Conservation (phyloP, 2,329 filamentous ascomycete species). For the Apiospora rasikravindrae region DNA sequence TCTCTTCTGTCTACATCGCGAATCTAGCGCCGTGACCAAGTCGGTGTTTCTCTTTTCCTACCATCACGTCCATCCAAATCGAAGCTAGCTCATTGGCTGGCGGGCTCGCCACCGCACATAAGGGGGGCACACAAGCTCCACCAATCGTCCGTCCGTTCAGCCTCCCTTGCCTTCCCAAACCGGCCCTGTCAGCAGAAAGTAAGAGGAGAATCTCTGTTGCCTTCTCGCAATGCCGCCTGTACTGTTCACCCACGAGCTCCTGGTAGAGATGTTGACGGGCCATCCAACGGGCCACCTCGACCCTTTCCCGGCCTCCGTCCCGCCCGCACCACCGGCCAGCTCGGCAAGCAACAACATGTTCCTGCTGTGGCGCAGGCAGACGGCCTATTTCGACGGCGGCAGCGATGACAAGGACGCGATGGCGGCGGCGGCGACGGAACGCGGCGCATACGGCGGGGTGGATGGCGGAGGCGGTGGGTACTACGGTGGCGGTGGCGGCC, state of each 20-base stretch:
- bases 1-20: background rate
- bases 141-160: background rate
- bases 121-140: background rate
- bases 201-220: background rate
- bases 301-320: background rate
- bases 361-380: background rate
- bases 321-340: background rate
- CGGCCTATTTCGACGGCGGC: background rate
- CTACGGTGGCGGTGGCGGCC: background rate
- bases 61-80: background rate
- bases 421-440: background rate
- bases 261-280: constrained; percentile 5
- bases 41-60: background rate
- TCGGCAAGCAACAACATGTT: background rate
- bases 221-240: background rate
- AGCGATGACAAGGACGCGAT: background rate
- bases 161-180: background rate
- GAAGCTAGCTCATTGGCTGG: background rate
- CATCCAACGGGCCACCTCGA: background rate
- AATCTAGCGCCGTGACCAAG: background rate
- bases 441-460: background rate
- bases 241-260: background rate
- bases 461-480: background rate
- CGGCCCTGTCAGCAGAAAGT: background rate
- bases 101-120: background rate